phyloP scores from a whole-genome alignment of 345 rosid species.

The Corchorus olitorius region DNA sequence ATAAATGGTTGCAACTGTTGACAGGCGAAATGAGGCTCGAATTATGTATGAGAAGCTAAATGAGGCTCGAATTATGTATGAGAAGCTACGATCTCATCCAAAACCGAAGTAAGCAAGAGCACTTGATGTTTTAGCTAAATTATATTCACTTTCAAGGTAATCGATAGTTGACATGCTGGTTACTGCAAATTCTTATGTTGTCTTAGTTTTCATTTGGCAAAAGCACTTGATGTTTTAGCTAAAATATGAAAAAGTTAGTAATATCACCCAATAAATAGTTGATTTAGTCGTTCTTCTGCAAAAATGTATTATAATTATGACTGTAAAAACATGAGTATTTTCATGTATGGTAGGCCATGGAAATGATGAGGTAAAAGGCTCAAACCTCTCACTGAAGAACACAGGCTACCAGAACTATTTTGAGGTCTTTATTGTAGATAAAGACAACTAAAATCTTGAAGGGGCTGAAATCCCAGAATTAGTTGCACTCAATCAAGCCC shows the following conservation, averaged over 20 bases:
- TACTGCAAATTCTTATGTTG: neutral
- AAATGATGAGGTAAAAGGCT: slow-evolving; percentile 66
- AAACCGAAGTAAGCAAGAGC: slow-evolving; percentile 71
- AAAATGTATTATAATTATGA: neutral
- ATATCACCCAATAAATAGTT: neutral
- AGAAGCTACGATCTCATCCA: slow-evolving; percentile 87
- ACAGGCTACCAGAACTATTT: slow-evolving; percentile 69
- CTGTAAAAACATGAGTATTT: neutral
- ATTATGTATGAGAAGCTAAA: slow-evolving; percentile 72
- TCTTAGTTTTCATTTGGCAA: neutral
- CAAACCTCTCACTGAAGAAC: slow-evolving; percentile 37
- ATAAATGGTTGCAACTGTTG: slow-evolving; percentile 22
- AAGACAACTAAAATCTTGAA: slow-evolving; percentile 30
- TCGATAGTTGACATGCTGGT: neutral
- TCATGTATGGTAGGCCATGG: slow-evolving; percentile 67
- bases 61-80: slow-evolving; percentile 77
- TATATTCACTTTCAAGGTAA: slow-evolving; percentile 86
- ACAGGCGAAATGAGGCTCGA: slow-evolving; percentile 70
- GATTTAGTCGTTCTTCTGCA: neutral
- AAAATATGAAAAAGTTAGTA: neutral
- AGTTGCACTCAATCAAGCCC: slow-evolving; percentile 49
- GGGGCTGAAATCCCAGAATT: slow-evolving; percentile 38
- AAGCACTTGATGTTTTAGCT: neutral
- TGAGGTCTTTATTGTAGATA: slow-evolving; percentile 67
- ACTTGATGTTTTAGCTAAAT: too few species aligned